Evolutionary conservation across 768 basidiomycete genomes (phyloP).

Genomic region (Amanita rimosa): DNA sequence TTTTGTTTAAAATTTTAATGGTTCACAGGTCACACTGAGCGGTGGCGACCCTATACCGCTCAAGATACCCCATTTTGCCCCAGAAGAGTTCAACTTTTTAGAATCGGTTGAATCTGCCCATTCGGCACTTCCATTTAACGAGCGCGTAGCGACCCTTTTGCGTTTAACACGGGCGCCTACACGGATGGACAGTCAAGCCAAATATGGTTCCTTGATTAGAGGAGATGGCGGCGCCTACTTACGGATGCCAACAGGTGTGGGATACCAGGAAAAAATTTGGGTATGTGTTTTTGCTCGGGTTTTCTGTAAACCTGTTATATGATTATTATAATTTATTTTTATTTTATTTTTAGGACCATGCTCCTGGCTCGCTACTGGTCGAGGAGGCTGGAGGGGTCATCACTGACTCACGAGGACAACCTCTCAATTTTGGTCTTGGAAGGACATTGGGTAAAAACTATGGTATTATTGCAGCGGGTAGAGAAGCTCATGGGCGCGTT

Average conservation of each 20-base stretch:
- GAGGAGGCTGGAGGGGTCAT: conserved; percentile 87
- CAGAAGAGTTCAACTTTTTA: conserved; percentile 53
- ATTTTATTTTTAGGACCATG: conserved; percentile 88
- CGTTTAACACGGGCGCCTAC: conserved; percentile 53
- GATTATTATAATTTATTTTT: no score
- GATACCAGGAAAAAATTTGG: conserved; percentile 96
- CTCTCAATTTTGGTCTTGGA: conserved; percentile 80
- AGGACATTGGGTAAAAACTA: conserved; percentile 78
- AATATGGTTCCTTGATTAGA: conserved; percentile 78
- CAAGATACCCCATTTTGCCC: conserved; percentile 37
- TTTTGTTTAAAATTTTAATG: no score
- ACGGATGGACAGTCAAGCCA: conserved; percentile 95
- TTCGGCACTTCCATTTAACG: conserved; percentile 80
- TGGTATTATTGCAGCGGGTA: conserved; percentile 78
- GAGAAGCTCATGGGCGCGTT: conserved; percentile 55
- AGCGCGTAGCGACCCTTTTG: conserved; percentile 55
- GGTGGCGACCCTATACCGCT: conserved; percentile 38
- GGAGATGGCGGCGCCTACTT: conserved; percentile 82
- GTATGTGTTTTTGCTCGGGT: conserved; percentile 36
- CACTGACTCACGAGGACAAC: conserved; percentile 68
- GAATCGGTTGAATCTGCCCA: conserved; percentile 92
- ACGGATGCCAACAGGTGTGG: conserved; percentile 65
- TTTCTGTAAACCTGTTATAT: no score
- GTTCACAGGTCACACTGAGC: conserved; percentile 50
- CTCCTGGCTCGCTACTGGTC: conserved; percentile 74